Percentiles rank a stretch among this genome's conserved stretches.
phyloP scores from a whole-genome alignment of 345 rosid species.

The Populus davidiana region DNA sequence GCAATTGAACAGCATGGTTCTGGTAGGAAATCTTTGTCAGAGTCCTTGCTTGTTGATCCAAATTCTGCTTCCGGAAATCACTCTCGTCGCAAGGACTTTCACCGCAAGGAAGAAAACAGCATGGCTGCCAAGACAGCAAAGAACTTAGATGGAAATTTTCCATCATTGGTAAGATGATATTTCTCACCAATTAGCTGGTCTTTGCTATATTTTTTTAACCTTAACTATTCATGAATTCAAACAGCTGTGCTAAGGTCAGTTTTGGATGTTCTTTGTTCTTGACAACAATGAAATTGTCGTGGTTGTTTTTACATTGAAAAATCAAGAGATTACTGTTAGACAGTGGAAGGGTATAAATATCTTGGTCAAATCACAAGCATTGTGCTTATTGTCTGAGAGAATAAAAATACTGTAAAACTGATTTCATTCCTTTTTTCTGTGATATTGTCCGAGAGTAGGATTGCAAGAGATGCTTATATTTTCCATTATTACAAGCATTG shows the following conservation, averaged over 20 bases:
- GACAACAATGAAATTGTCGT: background rate
- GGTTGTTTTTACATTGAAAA: background rate
- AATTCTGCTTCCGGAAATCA: conserved; percentile 61
- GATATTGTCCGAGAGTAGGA: background rate
- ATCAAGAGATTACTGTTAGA: background rate
- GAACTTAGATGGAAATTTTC: conserved; percentile 44
- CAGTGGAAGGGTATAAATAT: too few species aligned
- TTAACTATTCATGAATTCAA: background rate
- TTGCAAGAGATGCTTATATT: background rate
- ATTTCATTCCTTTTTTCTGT: background rate
- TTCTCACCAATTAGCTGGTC: background rate
- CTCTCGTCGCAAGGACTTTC: conserved; percentile 80
- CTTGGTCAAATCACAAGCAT: background rate
- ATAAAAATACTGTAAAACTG: background rate
- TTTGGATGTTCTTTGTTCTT: background rate
- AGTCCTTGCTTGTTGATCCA: conserved; percentile 51
- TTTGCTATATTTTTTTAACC: background rate
- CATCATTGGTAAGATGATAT: conserved; percentile 37
- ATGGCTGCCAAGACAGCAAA: conserved; percentile 42
- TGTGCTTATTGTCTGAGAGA: too few species aligned
- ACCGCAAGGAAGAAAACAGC: conserved; percentile 55
- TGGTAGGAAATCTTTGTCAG: conserved; percentile 87
- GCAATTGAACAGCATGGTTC: conserved; percentile 84
- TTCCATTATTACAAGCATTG: conserved; percentile 2
- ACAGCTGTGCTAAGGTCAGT: background rate